Conservation (phyloP, 1,139 yeast species). For the Eremothecium cymbalariae region DNA sequence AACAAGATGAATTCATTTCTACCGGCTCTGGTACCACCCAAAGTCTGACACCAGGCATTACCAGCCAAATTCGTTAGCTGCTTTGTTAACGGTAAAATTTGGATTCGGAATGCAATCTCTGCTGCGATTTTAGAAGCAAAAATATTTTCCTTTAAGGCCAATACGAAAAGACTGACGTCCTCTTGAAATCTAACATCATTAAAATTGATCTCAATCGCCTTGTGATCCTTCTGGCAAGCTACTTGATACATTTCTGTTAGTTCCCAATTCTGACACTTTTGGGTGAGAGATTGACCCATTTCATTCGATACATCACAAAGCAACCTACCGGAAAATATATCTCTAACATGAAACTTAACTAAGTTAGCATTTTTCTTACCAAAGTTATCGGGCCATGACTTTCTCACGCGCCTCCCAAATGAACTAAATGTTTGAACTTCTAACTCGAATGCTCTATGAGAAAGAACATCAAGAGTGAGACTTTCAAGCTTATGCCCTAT, state of each 20-base stretch:
- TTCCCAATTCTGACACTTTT: constrained; percentile 95
- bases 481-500: constrained; percentile 82
- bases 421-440: constrained; percentile 70
- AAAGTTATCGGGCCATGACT: constrained; percentile 68
- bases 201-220: constrained; percentile 64
- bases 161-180: constrained; percentile 56
- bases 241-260: constrained; percentile 82
- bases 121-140: constrained; percentile 64
- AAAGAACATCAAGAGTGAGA: constrained; percentile 67
- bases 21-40: constrained; percentile 94
- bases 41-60: constrained; percentile 93
- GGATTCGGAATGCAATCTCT: constrained; percentile 71
- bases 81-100: constrained; percentile 79
- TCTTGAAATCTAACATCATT: constrained; percentile 58
- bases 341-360: constrained; percentile 47
- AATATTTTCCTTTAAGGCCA: constrained; percentile 66
- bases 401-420: constrained; percentile 72
- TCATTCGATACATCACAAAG: constrained; percentile 91
- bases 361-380: constrained; percentile 43
- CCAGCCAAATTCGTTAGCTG: constrained; percentile 94
- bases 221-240: constrained; percentile 53
- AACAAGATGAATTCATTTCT: constrained; percentile 88
- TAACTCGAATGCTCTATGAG: constrained; percentile 73
- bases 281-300: constrained; percentile 86
- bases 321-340: constrained; percentile 76